These are phyloP conservation scores for Radiomyces spectabilis DNA, from an alignment of 192 early-diverging fungal species.

Conservation along the genomic window DNA sequence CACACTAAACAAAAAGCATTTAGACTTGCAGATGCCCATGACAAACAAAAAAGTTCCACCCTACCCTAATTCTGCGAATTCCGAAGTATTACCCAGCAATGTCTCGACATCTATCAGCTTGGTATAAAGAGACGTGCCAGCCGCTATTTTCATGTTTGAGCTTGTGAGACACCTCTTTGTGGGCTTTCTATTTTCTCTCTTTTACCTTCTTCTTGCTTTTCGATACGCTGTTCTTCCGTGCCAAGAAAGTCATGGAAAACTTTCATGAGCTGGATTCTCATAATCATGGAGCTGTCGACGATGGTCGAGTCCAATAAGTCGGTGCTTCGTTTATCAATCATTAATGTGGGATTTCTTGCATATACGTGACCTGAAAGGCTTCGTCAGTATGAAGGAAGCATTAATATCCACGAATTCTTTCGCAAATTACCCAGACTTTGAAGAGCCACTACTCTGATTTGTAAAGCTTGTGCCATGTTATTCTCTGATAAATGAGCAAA, in stretches of 20 bases:
- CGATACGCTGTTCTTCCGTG: slow-evolving; percentile 51
- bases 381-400: no score
- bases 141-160: background rate
- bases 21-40: background rate
- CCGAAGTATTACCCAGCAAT: slow-evolving; percentile 75
- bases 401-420: no score
- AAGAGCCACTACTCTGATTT: slow-evolving; percentile 45
- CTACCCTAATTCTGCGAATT: slow-evolving; percentile 72
- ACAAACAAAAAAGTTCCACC: background rate
- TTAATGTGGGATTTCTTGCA: slow-evolving; percentile 61
- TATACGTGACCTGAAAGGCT: slow-evolving; percentile 61
- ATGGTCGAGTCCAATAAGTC: slow-evolving; percentile 65
- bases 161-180: background rate
- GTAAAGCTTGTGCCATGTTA: slow-evolving; percentile 14
- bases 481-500: slow-evolving; percentile 26
- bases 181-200: background rate
- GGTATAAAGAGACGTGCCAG: background rate
- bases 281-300: slow-evolving; percentile 27
- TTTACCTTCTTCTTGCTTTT: slow-evolving; percentile 38
- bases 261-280: slow-evolving; percentile 65
- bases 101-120: slow-evolving; percentile 62
- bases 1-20: slow-evolving; percentile 36
- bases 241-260: slow-evolving; percentile 66
- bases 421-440: slow-evolving; percentile 53
- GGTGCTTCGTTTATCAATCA: slow-evolving; percentile 42